phyloP scores from a whole-genome alignment of 1,139 yeast genomes.

The Yamadazyma conglobata region DNA sequence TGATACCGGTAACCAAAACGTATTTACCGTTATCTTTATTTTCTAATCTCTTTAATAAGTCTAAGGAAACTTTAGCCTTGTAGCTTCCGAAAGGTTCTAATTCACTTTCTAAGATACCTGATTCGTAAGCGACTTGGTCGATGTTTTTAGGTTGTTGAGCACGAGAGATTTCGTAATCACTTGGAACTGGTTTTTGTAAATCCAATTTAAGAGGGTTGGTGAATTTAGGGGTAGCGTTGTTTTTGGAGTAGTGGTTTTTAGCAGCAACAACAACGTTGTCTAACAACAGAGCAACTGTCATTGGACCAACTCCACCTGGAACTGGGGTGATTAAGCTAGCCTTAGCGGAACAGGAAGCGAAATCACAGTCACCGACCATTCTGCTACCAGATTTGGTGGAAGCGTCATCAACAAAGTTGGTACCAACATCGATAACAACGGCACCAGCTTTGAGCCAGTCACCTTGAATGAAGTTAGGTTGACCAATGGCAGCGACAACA shows the following conservation, averaged over 20 bases:
- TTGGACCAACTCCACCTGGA: constrained; percentile 99
- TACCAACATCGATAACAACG: constrained; percentile 94
- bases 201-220: constrained; percentile 63
- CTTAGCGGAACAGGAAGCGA: constrained; percentile 56
- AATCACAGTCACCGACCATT: constrained; percentile 94
- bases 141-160: constrained; percentile 86
- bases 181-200: constrained; percentile 79
- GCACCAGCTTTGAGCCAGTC: constrained; percentile 85
- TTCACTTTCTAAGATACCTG: constrained; percentile 79
- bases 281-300: constrained; percentile 96
- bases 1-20: constrained; percentile 92
- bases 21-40: constrained; percentile 79
- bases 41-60: constrained; percentile 68
- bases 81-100: constrained; percentile 88
- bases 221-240: constrained; percentile 49
- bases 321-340: constrained; percentile 90
- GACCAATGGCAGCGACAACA: constrained; percentile 89
- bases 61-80: constrained; percentile 86
- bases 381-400: constrained; percentile 78
- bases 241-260: constrained; percentile 44
- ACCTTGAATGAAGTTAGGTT: constrained; percentile 77
- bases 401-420: constrained; percentile 78
- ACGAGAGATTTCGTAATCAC: constrained; percentile 89
- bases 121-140: constrained; percentile 74
- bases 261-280: constrained; percentile 87